These are phyloP conservation scores for Fusarium penzigii DNA, from an alignment of 2,329 filamentous ascomycete genomes.

Conservation along the genomic window DNA sequence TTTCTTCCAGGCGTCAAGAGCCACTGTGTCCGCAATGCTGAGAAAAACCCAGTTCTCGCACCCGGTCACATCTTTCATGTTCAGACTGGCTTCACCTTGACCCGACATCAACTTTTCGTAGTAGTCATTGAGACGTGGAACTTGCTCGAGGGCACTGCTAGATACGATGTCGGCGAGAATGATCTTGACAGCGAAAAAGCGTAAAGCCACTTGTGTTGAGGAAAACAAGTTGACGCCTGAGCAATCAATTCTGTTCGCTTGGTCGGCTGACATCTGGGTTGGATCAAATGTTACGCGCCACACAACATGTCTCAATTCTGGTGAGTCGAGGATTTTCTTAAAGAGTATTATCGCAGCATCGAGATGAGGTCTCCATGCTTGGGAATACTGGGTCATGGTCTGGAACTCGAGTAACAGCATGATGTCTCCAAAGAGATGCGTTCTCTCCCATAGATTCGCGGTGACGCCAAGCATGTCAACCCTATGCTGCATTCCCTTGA, in stretches of 20 bases:
- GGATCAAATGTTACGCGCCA: neutral
- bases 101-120: neutral
- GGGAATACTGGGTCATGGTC: conserved; percentile 1
- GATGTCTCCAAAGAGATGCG: neutral
- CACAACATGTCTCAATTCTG: neutral
- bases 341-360: neutral
- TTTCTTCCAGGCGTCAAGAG: conserved; percentile 6
- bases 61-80: conserved; percentile 1
- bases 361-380: conserved; percentile 1
- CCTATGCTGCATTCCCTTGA: conserved; percentile 2
- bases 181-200: conserved; percentile 37
- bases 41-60: conserved; percentile 11
- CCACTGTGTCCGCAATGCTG: neutral
- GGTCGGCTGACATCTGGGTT: neutral
- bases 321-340: neutral
- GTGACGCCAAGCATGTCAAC: neutral
- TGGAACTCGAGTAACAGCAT: conserved; percentile 7
- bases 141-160: neutral
- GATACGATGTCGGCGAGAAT: conserved; percentile 27
- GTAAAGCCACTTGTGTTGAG: conserved; percentile 36
- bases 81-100: neutral
- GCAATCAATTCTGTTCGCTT: neutral
- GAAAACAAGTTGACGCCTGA: neutral
- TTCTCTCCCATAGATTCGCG: conserved; percentile 1
- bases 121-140: neutral